Conservation (phyloP, 306 rosid genomes). For the Arachis stenosperma region DNA sequence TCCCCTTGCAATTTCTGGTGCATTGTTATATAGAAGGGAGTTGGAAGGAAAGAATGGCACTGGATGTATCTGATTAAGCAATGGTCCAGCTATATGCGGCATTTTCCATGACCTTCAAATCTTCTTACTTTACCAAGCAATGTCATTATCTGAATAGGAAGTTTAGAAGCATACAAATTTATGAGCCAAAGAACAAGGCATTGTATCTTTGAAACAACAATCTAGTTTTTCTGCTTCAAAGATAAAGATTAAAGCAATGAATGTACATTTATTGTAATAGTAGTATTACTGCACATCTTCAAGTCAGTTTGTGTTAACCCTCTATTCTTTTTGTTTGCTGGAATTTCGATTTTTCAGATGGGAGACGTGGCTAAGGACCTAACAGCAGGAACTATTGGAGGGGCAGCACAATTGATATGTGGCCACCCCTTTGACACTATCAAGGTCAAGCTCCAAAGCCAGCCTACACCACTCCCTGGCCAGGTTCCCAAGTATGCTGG, state of each 20-base stretch:
- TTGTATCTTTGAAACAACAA: not conserved
- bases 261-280: not conserved
- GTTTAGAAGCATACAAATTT: not conserved
- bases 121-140: constrained; percentile 1
- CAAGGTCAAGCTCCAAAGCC: constrained; percentile 99
- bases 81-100: not conserved
- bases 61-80: not conserved
- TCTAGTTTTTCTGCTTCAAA: not conserved
- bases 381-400: constrained; percentile 89
- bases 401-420: constrained; percentile 82
- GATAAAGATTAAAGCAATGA: not conserved
- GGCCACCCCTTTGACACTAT: constrained; percentile 99
- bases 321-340: not conserved
- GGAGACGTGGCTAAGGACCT: constrained; percentile 94
- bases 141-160: not conserved
- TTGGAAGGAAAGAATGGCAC: constrained; percentile 2
- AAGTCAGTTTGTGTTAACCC: constrained; percentile 9
- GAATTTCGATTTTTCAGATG: constrained; percentile 57
- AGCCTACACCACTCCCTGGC: constrained; percentile 85
- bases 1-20: not conserved
- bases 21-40: constrained; percentile 21
- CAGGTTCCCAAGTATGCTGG: constrained; percentile 78
- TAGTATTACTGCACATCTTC: constrained; percentile 8
- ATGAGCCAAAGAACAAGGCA: not conserved
- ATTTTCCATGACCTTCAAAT: constrained; percentile 10